These are phyloP conservation scores for Diaporthe batatas DNA, from an alignment of 2,329 filamentous ascomycete genomes.

Conservation along the genomic window DNA sequence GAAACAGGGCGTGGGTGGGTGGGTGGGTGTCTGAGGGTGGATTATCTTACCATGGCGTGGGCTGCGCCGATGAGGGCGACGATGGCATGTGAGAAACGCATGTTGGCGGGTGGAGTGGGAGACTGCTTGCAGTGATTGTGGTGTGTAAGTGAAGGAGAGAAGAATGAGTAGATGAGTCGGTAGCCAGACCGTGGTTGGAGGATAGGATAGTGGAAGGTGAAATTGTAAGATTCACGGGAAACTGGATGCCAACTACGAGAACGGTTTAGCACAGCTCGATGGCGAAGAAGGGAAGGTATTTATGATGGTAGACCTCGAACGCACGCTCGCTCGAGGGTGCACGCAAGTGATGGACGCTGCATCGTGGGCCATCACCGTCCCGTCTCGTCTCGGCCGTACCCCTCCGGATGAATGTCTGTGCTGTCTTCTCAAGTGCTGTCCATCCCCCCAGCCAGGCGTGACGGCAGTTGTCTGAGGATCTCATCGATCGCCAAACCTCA, in stretches of 20 bases:
- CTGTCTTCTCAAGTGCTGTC: background rate
- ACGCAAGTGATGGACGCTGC: slow-evolving; percentile 3
- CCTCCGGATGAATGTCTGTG: background rate
- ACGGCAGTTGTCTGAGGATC: slow-evolving; percentile 27
- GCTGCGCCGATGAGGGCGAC: slow-evolving; percentile 34
- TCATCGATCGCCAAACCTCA: slow-evolving; percentile 9
- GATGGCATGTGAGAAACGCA: slow-evolving; percentile 39
- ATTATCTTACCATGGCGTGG: slow-evolving; percentile 31
- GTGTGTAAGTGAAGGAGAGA: background rate
- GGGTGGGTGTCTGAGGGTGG: background rate
- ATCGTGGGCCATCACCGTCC: slow-evolving; percentile 16
- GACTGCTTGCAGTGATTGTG: slow-evolving; percentile 16
- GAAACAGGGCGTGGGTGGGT: no score
- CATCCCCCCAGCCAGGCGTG: slow-evolving; percentile 8
- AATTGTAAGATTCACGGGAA: background rate
- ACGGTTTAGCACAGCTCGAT: background rate
- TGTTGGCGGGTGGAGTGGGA: slow-evolving; percentile 18
- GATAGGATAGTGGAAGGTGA: background rate
- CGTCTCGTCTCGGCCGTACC: slow-evolving; percentile 18
- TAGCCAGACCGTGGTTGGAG: slow-evolving; percentile 26
- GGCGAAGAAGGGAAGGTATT: slow-evolving; percentile 12
- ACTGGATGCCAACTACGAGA: slow-evolving; percentile 9
- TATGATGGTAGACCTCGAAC: background rate
- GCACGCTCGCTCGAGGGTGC: background rate
- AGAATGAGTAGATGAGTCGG: slow-evolving; percentile 29